Evolutionary conservation across 805 yeast genomes (phyloP).

Genomic region (Starmerella apicola): DNA sequence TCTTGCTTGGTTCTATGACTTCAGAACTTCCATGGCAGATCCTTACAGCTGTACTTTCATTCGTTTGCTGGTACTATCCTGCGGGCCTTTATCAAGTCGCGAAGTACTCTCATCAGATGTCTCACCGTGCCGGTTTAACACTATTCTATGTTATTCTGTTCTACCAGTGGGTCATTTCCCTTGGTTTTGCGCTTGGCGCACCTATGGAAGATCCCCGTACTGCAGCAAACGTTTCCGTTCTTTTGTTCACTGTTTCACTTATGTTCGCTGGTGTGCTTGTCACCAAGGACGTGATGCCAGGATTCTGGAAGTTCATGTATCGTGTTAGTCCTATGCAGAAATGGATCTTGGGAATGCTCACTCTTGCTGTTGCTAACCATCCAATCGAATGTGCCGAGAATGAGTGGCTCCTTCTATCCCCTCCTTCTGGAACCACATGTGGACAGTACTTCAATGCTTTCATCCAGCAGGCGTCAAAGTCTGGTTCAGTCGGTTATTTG

Average conservation of each 20-base stretch:
- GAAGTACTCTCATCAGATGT: constrained; percentile 33
- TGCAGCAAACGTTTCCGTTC: constrained; percentile 47
- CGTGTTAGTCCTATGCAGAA: constrained; percentile 60
- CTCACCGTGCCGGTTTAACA: constrained; percentile 40
- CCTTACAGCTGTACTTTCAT: constrained; percentile 39
- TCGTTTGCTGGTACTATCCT: constrained; percentile 42
- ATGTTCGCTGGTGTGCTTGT: constrained; percentile 63
- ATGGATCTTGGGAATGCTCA: constrained; percentile 46
- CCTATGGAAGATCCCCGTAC: constrained; percentile 54
- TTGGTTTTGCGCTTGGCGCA: constrained; percentile 45
- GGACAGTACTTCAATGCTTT: constrained; percentile 38
- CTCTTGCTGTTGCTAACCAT: constrained; percentile 38
- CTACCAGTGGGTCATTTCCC: constrained; percentile 39
- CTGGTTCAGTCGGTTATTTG: constrained; percentile 51
- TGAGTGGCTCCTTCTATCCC: constrained; percentile 41
- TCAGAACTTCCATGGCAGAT: constrained; percentile 52
- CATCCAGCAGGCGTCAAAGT: constrained; percentile 25
- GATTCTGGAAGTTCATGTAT: constrained; percentile 80
- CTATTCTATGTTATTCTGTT: constrained; percentile 39
- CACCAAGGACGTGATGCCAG: constrained; percentile 47
- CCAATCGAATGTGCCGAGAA: constrained; percentile 36
- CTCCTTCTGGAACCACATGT: constrained; percentile 57
- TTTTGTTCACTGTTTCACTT: constrained; percentile 45
- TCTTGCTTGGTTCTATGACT: constrained; percentile 41
- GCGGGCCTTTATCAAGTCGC: constrained; percentile 34